phyloP scores from a whole-genome alignment of 2,329 filamentous ascomycete species.

The Colletotrichum chlorophyti region DNA sequence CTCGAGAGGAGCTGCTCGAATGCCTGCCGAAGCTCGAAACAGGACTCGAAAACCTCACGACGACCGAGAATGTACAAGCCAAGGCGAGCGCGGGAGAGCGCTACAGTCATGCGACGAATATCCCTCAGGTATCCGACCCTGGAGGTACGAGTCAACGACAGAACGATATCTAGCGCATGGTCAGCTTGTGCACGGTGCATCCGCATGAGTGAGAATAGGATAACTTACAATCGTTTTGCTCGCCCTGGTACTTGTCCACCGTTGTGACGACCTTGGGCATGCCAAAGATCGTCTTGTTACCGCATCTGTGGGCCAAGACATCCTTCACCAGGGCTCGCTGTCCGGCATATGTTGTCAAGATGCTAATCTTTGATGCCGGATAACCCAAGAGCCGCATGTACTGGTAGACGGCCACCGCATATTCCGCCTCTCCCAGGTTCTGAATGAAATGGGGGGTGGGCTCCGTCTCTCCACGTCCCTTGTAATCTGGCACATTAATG shows the following conservation, averaged over 20 bases:
- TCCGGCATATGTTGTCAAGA: constrained; percentile 92
- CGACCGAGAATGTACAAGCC: constrained; percentile 93
- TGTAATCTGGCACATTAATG: constrained; percentile 93
- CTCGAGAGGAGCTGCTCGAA: constrained; percentile 80
- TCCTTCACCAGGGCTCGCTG: constrained; percentile 89
- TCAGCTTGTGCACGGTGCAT: constrained; percentile 29
- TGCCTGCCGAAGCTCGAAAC: constrained; percentile 85
- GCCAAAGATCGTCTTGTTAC: constrained; percentile 83
- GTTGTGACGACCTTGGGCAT: constrained; percentile 90
- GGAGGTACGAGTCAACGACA: constrained; percentile 89
- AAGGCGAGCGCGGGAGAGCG: constrained; percentile 87
- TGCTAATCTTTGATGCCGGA: constrained; percentile 81
- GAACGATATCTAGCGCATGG: constrained; percentile 77
- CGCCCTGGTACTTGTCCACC: constrained; percentile 98
- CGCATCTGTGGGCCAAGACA: constrained; percentile 83
- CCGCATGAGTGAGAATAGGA: neutral
- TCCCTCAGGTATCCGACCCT: constrained; percentile 92
- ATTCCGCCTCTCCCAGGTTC: constrained; percentile 96
- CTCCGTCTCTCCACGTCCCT: constrained; percentile 85
- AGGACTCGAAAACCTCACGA: constrained; percentile 85
- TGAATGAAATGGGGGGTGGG: constrained; percentile 95
- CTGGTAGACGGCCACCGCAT: constrained; percentile 92
- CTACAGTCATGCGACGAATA: constrained; percentile 91
- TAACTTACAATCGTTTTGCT: constrained; percentile 95
- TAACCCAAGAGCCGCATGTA: constrained; percentile 98